Evolutionary conservation across 495 filamentous ascomycete genomes (phyloP).

Genomic region (Bacidia gigantensis): DNA sequence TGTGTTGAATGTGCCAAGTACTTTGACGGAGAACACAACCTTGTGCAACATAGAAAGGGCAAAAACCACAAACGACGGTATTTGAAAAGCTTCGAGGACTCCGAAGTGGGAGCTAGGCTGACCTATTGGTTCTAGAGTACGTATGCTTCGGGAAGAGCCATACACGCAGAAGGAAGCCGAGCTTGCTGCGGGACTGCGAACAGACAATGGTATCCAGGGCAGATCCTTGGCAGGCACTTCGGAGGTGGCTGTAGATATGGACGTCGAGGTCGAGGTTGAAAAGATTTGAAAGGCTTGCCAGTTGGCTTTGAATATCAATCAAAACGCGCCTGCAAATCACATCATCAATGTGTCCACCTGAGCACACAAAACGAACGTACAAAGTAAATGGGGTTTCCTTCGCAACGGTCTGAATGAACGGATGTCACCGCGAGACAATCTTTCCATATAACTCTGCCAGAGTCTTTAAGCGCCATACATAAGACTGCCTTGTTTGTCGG

Average conservation of each 20-base stretch:
- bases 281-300: no score
- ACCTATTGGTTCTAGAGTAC: slow-evolving; percentile 39
- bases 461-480: no score
- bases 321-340: no score
- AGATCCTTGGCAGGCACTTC: not conserved
- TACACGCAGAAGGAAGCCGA: slow-evolving; percentile 79
- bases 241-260: slow-evolving; percentile 6
- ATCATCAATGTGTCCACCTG: no score
- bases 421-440: no score
- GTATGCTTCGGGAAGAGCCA: slow-evolving; percentile 62
- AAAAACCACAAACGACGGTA: slow-evolving; percentile 89
- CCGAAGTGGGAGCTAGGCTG: not conserved
- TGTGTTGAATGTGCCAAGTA: slow-evolving; percentile 93
- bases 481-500: no score
- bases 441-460: no score
- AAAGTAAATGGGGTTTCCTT: no score
- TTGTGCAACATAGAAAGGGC: slow-evolving; percentile 63
- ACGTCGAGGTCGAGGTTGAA: slow-evolving; percentile 4
- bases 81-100: slow-evolving; percentile 12
- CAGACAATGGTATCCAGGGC: slow-evolving; percentile 43
- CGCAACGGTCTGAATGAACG: no score
- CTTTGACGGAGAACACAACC: slow-evolving; percentile 75
- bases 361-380: no score
- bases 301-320: no score
- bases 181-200: slow-evolving; percentile 56